phyloP scores from a whole-genome alignment of 2,329 filamentous ascomycete species.

The Colletotrichum sp. region DNA sequence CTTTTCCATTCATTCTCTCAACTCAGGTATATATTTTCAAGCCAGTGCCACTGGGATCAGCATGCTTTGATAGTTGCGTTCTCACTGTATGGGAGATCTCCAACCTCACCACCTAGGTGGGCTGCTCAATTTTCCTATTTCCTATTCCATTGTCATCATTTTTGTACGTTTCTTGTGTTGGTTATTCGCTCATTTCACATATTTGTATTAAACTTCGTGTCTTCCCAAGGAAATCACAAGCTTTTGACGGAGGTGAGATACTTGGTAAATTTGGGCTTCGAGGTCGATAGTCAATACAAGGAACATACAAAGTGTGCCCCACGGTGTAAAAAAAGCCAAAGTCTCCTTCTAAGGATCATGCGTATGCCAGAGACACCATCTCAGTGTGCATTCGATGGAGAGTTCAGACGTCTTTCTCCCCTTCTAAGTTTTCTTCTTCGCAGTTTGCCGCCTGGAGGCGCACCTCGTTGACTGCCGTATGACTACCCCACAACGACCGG shows the following conservation, averaged over 20 bases:
- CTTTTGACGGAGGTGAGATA: neutral
- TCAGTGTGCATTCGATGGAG: neutral
- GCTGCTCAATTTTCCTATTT: neutral
- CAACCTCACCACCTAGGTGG: neutral
- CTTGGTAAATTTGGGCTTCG: too few species aligned
- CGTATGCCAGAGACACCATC: neutral
- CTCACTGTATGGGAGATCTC: neutral
- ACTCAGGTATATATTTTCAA: neutral
- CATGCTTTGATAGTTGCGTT: neutral
- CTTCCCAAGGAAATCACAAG: neutral
- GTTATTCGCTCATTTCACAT: neutral
- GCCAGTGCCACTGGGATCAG: neutral
- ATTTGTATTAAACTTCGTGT: too few species aligned
- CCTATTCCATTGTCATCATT: neutral
- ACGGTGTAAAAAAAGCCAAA: too few species aligned
- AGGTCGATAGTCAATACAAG: too few species aligned
- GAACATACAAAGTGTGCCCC: too few species aligned
- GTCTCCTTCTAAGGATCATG: too few species aligned
- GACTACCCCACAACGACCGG: neutral
- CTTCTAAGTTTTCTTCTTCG: too few species aligned
- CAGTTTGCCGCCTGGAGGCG: too few species aligned
- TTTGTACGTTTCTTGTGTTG: neutral
- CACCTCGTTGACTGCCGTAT: too few species aligned
- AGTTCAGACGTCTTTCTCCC: neutral
- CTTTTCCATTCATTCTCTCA: neutral